Evolutionary conservation across 164 flowering plant species (phyloP).

Genomic region (Warburgia ugandensis): DNA sequence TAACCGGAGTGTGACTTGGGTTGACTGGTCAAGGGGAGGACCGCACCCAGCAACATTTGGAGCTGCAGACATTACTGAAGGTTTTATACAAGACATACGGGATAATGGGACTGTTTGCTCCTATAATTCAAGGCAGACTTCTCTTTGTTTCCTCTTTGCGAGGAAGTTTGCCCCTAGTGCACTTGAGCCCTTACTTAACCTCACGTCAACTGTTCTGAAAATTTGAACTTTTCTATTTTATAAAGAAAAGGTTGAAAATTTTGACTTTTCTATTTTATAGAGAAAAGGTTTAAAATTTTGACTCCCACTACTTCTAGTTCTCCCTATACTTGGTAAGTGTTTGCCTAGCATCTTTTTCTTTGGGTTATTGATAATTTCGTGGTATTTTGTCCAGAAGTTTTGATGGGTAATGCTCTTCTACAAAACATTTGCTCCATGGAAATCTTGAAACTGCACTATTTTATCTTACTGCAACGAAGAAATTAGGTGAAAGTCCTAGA

Average conservation of each 20-base stretch:
- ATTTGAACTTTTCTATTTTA: constrained; percentile 16
- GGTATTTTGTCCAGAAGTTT: too few species aligned
- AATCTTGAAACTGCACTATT: too few species aligned
- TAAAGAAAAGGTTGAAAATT: constrained; percentile 8
- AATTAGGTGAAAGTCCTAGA: too few species aligned
- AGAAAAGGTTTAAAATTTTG: constrained; percentile 15
- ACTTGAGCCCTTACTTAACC: constrained; percentile 32
- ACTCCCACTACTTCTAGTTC: too few species aligned
- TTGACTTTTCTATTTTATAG: constrained; percentile 10
- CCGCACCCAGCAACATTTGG: constrained; percentile 67
- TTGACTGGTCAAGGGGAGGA: constrained; percentile 73
- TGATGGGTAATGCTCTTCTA: too few species aligned
- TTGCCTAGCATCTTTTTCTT: too few species aligned
- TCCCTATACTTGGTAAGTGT: too few species aligned
- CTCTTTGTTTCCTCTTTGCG: constrained; percentile 31
- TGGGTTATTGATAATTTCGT: too few species aligned
- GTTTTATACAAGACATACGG: constrained; percentile 44
- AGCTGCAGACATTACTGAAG: constrained; percentile 43
- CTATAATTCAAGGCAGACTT: constrained; percentile 38
- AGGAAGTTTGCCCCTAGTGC: constrained; percentile 35
- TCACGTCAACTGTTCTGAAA: constrained; percentile 24
- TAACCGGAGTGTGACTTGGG: constrained; percentile 79
- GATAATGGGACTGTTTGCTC: constrained; percentile 53
- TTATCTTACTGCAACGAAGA: too few species aligned
- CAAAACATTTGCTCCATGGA: too few species aligned